A percentile compares a stretch with the other conserved stretches of the same genome.
phyloP scores from a whole-genome alignment of 371 early-diverging fungal genomes.

The Zychaea mexicana region DNA sequence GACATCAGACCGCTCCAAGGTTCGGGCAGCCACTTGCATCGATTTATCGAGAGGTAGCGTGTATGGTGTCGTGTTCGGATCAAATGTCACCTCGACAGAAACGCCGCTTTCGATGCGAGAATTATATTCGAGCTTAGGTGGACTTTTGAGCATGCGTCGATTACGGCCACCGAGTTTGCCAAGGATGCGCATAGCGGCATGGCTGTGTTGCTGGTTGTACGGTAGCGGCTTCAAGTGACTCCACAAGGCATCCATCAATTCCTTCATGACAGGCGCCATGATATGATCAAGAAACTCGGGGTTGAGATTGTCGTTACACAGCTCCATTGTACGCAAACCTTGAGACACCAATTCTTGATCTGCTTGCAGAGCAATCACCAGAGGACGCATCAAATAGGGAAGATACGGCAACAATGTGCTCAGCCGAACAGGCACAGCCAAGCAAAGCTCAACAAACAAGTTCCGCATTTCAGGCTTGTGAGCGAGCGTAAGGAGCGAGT shows the following conservation, averaged over 20 bases:
- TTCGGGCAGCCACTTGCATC: conserved; percentile 55
- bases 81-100: conserved; percentile 66
- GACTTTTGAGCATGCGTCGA: conserved; percentile 74
- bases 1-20: conserved; percentile 57
- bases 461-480: conserved; percentile 87
- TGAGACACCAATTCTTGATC: conserved; percentile 93
- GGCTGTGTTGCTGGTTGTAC: conserved; percentile 80
- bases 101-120: conserved; percentile 61
- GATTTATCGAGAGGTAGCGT: conserved; percentile 59
- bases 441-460: conserved; percentile 85
- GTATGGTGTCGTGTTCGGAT: conserved; percentile 53
- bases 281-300: conserved; percentile 97
- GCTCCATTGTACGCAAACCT: conserved; percentile 95
- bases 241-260: conserved; percentile 93
- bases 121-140: conserved; percentile 59
- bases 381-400: conserved; percentile 93
- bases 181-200: conserved; percentile 90
- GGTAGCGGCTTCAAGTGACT: conserved; percentile 87
- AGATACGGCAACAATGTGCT: conserved; percentile 94
- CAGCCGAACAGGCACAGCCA: conserved; percentile 97
- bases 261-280: conserved; percentile 90
- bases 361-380: conserved; percentile 92
- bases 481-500: conserved; percentile 79
- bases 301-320: conserved; percentile 97
- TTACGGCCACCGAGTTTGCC: conserved; percentile 97